Base-by-base conservation (phyloP, 1,284 basidiomycete species). In the Cryptococcus sp. region DNA sequence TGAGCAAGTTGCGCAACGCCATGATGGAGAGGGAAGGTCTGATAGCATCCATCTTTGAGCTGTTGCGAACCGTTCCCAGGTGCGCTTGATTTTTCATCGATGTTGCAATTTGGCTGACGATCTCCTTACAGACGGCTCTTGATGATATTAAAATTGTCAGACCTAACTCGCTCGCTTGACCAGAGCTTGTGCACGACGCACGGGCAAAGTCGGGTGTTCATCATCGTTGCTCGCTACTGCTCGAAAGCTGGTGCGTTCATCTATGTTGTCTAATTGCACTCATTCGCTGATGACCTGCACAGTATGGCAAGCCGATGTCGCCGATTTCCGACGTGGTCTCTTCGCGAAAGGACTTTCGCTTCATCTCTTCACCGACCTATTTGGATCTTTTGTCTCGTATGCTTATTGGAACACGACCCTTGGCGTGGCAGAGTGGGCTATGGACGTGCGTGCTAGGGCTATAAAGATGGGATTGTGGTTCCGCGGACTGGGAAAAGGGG, bases 141-240 rank as follows among this genome's bases (percentile, higher is more conserved):
- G 17, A 79, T 79, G 76, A 76, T 77, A 23, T 55, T 77, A 40
- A 78, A 76, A 47, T 60, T 77, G 22, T 74, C 74, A n/a, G 91
- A 93, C 74, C 76, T 93, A 66, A 90, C 90, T 41, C 82, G 89
- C 84, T 75, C 69, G 0, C 75, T 84, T 11, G 84, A 84, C 62
- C 70, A 75, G n/a, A 79, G 80, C 50, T 68, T 85, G 44, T 77
- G 81, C 23, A 84, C 84, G 0, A 84, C 84, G 0, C 83, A 84
- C 65, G 81, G 81, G 6, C 73, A 89, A 84, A 82, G 87, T 60
- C 88, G 93, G 13, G 86, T 96, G 70, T 99, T 97, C 77, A 77
- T 98, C 42, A 90, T 98, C 60, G 89, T 90, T 6, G 93, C 93
- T 0, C 89, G 91, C 68, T 96, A 91, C 77, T 98, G 95, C 76